phyloP scores from a whole-genome alignment of 2,329 filamentous ascomycete genomes.

The Biscogniauxia marginata region DNA sequence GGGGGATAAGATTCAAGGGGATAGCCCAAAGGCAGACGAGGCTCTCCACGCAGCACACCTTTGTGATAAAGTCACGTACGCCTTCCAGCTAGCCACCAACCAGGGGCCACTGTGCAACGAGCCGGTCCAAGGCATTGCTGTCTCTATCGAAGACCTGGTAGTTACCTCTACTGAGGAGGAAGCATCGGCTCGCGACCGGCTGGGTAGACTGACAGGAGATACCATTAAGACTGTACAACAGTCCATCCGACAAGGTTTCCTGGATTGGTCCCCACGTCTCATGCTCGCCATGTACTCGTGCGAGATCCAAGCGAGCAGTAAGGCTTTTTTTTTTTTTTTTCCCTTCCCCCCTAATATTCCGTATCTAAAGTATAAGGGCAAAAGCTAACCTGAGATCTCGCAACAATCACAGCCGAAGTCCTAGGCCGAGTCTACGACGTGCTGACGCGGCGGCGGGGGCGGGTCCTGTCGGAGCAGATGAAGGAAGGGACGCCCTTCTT shows the following conservation, averaged over 20 bases:
- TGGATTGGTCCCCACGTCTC: conserved; percentile 95
- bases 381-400: conserved; percentile 19
- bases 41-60: conserved; percentile 65
- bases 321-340: conserved; percentile 28
- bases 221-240: conserved; percentile 86
- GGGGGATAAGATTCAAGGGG: conserved; percentile 31
- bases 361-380: conserved; percentile 2
- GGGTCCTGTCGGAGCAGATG: conserved; percentile 85
- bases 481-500: conserved; percentile 97
- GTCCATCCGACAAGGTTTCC: conserved; percentile 78
- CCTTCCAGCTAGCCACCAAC: conserved; percentile 86
- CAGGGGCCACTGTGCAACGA: conserved; percentile 92
- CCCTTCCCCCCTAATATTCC: neutral
- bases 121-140: conserved; percentile 87
- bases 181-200: conserved; percentile 59
- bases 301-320: conserved; percentile 92
- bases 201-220: conserved; percentile 85
- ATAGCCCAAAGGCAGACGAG: conserved; percentile 43
- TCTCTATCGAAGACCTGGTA: conserved; percentile 79
- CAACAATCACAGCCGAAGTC: conserved; percentile 67
- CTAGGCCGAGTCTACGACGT: conserved; percentile 94
- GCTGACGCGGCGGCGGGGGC: conserved; percentile 89
- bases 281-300: conserved; percentile 97
- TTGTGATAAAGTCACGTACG: conserved; percentile 86
- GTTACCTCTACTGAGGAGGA: conserved; percentile 55